Conservation (phyloP, 2,329 filamentous ascomycete genomes). For the Paraconiothyrium sp. region DNA sequence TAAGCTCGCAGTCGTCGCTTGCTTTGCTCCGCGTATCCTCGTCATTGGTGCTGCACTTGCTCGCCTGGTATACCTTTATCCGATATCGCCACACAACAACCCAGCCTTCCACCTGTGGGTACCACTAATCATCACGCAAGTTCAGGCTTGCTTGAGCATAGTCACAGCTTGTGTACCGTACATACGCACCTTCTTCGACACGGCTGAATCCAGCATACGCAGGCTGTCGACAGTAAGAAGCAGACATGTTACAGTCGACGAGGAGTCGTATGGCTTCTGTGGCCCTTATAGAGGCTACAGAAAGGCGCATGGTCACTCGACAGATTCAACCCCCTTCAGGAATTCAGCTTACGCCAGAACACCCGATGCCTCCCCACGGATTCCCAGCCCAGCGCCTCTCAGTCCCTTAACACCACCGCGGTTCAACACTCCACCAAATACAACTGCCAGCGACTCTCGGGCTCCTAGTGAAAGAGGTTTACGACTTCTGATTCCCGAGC, state of each 20-base stretch:
- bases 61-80: constrained; percentile 44
- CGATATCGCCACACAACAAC: constrained; percentile 36
- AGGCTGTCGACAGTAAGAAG: constrained; percentile 27
- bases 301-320: constrained; percentile 19
- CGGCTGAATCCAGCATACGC: constrained; percentile 28
- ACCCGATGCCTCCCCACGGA: constrained; percentile 32
- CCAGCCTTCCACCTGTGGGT: constrained; percentile 42
- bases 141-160: constrained; percentile 41
- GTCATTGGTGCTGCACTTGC: constrained; percentile 38
- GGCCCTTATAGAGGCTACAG: constrained; percentile 28
- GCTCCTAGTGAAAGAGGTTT: constrained; percentile 34
- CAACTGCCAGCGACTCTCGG: constrained; percentile 16
- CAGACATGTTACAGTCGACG: constrained; percentile 21
- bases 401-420: constrained; percentile 31
- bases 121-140: constrained; percentile 37
- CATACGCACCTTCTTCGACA: constrained; percentile 42
- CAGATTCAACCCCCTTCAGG: constrained; percentile 22
- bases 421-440: constrained; percentile 24
- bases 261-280: constrained; percentile 16
- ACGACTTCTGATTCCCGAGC: constrained; percentile 34
- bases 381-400: constrained; percentile 29
- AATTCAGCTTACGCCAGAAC: constrained; percentile 26
- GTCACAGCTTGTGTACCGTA: constrained; percentile 47
- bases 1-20: constrained; percentile 42
- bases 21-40: constrained; percentile 43